Conservation (phyloP, 352 stramenopile species). For the Globisporangium solare region DNA sequence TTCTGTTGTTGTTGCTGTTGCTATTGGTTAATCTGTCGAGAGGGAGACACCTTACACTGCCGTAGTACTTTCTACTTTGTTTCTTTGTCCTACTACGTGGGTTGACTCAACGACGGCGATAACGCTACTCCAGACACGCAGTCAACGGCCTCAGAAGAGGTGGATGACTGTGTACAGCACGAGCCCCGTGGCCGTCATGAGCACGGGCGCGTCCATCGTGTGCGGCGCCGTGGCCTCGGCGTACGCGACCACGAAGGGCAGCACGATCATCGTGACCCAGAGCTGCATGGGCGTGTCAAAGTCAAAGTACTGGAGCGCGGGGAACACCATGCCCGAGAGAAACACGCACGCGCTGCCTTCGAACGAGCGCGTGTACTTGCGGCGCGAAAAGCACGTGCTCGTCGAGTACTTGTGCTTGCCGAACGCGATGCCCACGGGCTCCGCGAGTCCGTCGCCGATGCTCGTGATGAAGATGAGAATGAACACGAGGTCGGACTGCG, state of each 20-base stretch:
- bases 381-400: conserved; percentile 40
- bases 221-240: conserved; percentile 81
- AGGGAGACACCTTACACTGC: too few species aligned
- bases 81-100: too few species aligned
- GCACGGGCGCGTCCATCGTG: conserved; percentile 83
- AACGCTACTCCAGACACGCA: too few species aligned
- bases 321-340: conserved; percentile 82
- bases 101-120: too few species aligned
- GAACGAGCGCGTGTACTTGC: conserved; percentile 58
- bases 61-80: too few species aligned
- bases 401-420: conserved; percentile 69
- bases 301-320: conserved; percentile 74
- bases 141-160: conserved; percentile 39
- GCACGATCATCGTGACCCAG: conserved; percentile 73
- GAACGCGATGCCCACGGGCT: conserved; percentile 51
- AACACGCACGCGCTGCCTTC: conserved; percentile 56
- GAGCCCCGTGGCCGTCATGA: conserved; percentile 75
- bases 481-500: conserved; percentile 72
- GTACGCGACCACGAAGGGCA: conserved; percentile 79
- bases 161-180: conserved; percentile 82
- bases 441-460: conserved; percentile 50
- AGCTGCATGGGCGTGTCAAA: conserved; percentile 69
- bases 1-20: too few species aligned
- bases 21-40: too few species aligned
- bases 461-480: conserved; percentile 77